These are phyloP conservation scores for Fraxinus ornus DNA, from an alignment of 305 asterid genomes.

Conservation along the genomic window DNA sequence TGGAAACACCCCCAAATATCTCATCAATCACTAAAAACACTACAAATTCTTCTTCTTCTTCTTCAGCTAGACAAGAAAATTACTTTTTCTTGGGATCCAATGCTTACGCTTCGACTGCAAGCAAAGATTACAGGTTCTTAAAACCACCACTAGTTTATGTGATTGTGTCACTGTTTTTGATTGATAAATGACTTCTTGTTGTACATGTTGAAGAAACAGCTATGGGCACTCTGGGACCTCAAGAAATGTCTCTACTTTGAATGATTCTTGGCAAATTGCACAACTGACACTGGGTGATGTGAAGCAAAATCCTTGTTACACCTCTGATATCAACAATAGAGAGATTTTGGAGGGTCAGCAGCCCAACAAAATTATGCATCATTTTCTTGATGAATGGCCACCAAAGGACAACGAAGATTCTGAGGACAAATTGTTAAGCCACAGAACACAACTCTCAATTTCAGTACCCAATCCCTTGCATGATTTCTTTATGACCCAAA, in stretches of 20 bases:
- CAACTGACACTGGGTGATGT: constrained; percentile 42
- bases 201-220: constrained; percentile 24
- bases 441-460: constrained; percentile 61
- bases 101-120: constrained; percentile 21
- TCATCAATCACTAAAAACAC: constrained; percentile 18
- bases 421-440: constrained; percentile 41
- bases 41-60: constrained; percentile 17
- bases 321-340: not conserved
- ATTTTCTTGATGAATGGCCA: constrained; percentile 78
- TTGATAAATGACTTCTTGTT: not conserved
- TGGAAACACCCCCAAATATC: constrained; percentile 54
- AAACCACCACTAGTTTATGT: not conserved
- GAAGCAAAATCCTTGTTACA: constrained; percentile 8
- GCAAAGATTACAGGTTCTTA: constrained; percentile 44
- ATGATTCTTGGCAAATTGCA: constrained; percentile 49
- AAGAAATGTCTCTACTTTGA: constrained; percentile 22
- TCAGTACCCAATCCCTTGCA: constrained; percentile 60
- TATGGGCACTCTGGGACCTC: constrained; percentile 41
- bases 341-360: constrained; percentile 36
- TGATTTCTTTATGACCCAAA: constrained; percentile 68
- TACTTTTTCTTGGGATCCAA: constrained; percentile 45
- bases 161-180: not conserved
- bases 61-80: constrained; percentile 31
- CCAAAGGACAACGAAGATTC: constrained; percentile 53
- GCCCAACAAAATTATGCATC: constrained; percentile 84